Conservation (phyloP, 108 stramenopile genomes). For the Cyclotella baltica region DNA sequence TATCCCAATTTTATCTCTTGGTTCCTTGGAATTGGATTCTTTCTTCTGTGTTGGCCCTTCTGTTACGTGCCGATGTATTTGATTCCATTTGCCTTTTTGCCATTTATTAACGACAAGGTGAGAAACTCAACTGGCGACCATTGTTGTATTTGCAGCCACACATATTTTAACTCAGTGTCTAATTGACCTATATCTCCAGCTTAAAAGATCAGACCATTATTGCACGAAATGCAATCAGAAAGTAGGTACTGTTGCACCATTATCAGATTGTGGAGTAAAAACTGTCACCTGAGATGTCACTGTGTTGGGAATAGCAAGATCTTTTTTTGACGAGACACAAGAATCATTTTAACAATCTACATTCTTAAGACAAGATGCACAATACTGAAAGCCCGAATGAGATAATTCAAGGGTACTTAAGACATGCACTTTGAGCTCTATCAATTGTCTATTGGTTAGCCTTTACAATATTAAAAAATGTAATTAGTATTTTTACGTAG, state of each 20-base stretch:
- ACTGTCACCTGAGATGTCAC: background rate
- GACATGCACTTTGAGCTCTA: too few relatives aligned
- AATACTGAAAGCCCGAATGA: too few relatives aligned
- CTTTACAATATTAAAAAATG: too few relatives aligned
- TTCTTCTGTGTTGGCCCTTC: conserved; percentile 9
- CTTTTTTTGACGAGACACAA: background rate
- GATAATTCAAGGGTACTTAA: too few relatives aligned
- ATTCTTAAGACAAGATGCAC: too few relatives aligned
- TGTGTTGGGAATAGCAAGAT: background rate
- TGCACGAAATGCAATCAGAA: conserved; percentile 20
- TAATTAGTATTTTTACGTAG: too few relatives aligned
- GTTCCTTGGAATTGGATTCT: conserved; percentile 21
- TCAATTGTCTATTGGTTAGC: too few relatives aligned
- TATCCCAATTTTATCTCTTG: conserved; percentile 24
- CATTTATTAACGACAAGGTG: conserved; percentile 21
- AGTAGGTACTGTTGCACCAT: conserved; percentile 11
- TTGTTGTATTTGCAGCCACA: background rate
- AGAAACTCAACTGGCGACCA: background rate
- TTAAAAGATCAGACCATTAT: conserved; percentile 28
- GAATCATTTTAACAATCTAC: too few relatives aligned
- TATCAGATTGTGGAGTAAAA: conserved; percentile 26
- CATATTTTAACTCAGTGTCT: too few relatives aligned
- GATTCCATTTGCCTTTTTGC: conserved; percentile 22
- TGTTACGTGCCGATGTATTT: conserved; percentile 18
- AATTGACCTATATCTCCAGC: conserved; percentile 6